Evolutionary conservation across 208 protist species (phyloP).

Genomic region (Trypanosoma platydactyli): DNA sequence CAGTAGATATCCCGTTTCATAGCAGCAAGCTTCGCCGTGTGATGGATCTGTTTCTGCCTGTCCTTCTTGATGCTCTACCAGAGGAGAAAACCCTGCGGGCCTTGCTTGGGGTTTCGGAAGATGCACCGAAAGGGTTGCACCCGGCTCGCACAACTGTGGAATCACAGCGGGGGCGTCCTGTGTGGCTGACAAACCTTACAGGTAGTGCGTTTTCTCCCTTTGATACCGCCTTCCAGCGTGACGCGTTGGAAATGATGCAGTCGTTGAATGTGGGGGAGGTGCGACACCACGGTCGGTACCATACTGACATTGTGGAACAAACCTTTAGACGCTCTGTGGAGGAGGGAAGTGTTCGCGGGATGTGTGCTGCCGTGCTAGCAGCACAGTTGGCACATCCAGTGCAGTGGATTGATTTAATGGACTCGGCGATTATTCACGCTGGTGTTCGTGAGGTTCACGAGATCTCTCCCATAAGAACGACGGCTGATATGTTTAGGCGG

Average conservation of each 20-base stretch:
- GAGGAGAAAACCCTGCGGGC: slow-evolving; percentile 56
- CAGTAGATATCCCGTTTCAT: slow-evolving; percentile 83
- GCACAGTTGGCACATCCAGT: slow-evolving; percentile 80
- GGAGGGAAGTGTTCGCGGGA: slow-evolving; percentile 53
- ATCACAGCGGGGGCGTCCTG: slow-evolving; percentile 17
- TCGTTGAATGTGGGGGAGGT: slow-evolving; percentile 83
- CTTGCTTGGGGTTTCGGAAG: slow-evolving; percentile 38
- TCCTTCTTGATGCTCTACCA: slow-evolving; percentile 68
- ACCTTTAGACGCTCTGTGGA: slow-evolving; percentile 44
- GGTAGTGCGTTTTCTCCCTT: slow-evolving; percentile 69
- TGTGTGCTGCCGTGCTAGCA: slow-evolving; percentile 71
- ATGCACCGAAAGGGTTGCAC: background rate
- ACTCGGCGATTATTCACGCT: slow-evolving; percentile 48
- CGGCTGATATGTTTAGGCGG: slow-evolving; percentile 77
- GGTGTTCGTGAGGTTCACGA: slow-evolving; percentile 52
- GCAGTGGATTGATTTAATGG: slow-evolving; percentile 83
- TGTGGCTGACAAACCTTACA: slow-evolving; percentile 87
- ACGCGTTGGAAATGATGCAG: slow-evolving; percentile 40
- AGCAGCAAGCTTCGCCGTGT: slow-evolving; percentile 57
- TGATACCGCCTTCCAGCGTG: slow-evolving; percentile 46
- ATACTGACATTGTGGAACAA: slow-evolving; percentile 40
- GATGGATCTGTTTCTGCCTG: slow-evolving; percentile 73
- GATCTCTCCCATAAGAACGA: slow-evolving; percentile 56
- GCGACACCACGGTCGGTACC: slow-evolving; percentile 69
- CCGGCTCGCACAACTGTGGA: background rate